Percentiles rank a stretch among this genome's conserved stretches.
phyloP scores from a whole-genome alignment of 176 grass and related monocot species.

The Otatea glauca region DNA sequence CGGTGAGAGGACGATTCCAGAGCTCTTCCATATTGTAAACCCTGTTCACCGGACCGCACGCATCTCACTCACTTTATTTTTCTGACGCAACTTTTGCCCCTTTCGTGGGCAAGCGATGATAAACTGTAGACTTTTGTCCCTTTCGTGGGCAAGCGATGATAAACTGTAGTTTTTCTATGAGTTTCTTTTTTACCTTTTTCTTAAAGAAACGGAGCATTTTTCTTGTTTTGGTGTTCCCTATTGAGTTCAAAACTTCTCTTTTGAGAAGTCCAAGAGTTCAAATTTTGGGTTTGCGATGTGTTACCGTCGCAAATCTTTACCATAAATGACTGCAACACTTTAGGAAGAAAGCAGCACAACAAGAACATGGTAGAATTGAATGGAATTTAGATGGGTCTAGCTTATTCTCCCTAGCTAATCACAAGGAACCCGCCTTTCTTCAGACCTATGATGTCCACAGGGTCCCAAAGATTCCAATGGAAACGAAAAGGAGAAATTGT shows the following conservation, averaged over 20 bases:
- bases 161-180: constrained; percentile 15
- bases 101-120: constrained; percentile 14
- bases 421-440: constrained; percentile 38
- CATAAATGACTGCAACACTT: not conserved
- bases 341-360: not conserved
- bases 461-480: constrained; percentile 6
- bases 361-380: constrained; percentile 33
- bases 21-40: too few species aligned
- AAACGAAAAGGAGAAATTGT: constrained; percentile 38
- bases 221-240: not conserved
- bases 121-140: constrained; percentile 4
- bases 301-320: not conserved
- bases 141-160: constrained; percentile 14
- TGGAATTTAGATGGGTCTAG: constrained; percentile 41
- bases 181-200: not conserved
- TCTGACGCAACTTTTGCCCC: not conserved
- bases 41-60: constrained; percentile 1
- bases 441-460: constrained; percentile 23
- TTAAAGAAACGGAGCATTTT: not conserved
- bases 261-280: too few species aligned
- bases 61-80: constrained; percentile 31
- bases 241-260: not conserved
- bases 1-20: too few species aligned
- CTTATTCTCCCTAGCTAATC: constrained; percentile 48
- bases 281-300: not conserved